phyloP scores from a whole-genome alignment of 1,284 basidiomycete genomes.

The Mycena sp. region DNA sequence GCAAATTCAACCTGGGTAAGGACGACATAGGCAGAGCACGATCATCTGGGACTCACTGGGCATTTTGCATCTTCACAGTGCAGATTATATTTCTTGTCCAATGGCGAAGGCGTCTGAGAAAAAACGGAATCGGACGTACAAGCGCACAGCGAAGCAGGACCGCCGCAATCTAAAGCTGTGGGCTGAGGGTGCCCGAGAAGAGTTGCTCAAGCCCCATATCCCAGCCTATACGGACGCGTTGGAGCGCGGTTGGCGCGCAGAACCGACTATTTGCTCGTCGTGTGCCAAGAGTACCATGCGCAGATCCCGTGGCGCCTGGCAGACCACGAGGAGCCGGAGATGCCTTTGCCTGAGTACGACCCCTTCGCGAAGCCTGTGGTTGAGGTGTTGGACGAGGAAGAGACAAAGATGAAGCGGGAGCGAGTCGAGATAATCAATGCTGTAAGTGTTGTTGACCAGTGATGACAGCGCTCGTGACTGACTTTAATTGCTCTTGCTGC shows the following conservation, averaged over 20 bases:
- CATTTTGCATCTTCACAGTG: too few relatives aligned
- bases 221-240: not conserved
- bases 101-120: too few relatives aligned
- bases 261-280: not conserved
- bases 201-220: not conserved
- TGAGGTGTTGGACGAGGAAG: not conserved
- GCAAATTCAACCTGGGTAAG: too few relatives aligned
- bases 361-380: not conserved
- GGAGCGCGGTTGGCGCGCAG: not conserved
- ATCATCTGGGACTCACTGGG: too few relatives aligned
- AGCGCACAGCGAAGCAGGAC: not conserved
- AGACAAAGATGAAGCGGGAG: not conserved
- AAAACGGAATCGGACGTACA: too few relatives aligned
- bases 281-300: conserved; percentile 3
- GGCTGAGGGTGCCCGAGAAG: not conserved
- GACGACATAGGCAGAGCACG: too few relatives aligned
- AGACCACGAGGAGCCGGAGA: not conserved
- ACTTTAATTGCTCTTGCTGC: not conserved
- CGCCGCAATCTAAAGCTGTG: not conserved
- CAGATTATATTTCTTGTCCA: too few relatives aligned
- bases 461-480: not conserved
- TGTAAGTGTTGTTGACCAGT: conserved; percentile 1
- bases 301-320: not conserved
- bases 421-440: not conserved
- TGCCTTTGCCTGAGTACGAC: not conserved